Evolutionary conservation across 2,329 filamentous ascomycete species (phyloP).

Genomic region (Fusarium beomiforme): DNA sequence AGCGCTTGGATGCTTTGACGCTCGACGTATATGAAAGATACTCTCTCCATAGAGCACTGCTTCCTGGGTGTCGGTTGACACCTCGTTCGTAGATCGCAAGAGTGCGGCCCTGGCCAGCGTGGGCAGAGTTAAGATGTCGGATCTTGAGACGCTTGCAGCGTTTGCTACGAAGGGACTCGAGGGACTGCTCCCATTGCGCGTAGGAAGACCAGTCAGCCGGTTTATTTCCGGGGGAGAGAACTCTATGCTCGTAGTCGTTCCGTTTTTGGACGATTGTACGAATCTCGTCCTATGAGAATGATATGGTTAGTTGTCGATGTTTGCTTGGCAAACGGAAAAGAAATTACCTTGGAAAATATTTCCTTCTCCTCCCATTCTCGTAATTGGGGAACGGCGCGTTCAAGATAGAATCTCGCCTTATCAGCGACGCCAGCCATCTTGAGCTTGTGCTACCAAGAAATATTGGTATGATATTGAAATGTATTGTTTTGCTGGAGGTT

Average conservation of each 20-base stretch:
- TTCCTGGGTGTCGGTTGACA: constrained; percentile 84
- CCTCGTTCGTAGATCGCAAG: constrained; percentile 91
- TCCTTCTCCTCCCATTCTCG: constrained; percentile 92
- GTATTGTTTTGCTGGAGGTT: not conserved
- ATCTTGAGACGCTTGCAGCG: constrained; percentile 84
- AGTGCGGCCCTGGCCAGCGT: constrained; percentile 82
- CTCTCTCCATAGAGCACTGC: constrained; percentile 85
- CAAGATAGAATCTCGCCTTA: constrained; percentile 94
- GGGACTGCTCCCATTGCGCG: constrained; percentile 74
- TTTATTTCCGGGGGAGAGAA: constrained; percentile 82
- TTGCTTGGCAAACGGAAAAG: not conserved
- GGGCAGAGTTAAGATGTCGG: constrained; percentile 69
- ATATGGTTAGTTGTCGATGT: constrained; percentile 12
- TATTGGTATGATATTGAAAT: constrained; percentile 2
- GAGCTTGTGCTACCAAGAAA: not conserved
- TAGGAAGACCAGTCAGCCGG: constrained; percentile 87
- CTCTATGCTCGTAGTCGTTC: constrained; percentile 90
- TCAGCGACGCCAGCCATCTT: constrained; percentile 86
- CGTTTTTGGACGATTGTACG: constrained; percentile 87
- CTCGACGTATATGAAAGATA: constrained; percentile 85
- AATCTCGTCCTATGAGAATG: constrained; percentile 78
- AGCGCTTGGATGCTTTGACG: constrained; percentile 72
- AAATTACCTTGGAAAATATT: constrained; percentile 80
- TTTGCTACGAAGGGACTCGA: constrained; percentile 82
- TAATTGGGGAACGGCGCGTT: constrained; percentile 90